Base-by-base conservation (phyloP, 148 eudicot species). In the Agrostemma githago region DNA sequence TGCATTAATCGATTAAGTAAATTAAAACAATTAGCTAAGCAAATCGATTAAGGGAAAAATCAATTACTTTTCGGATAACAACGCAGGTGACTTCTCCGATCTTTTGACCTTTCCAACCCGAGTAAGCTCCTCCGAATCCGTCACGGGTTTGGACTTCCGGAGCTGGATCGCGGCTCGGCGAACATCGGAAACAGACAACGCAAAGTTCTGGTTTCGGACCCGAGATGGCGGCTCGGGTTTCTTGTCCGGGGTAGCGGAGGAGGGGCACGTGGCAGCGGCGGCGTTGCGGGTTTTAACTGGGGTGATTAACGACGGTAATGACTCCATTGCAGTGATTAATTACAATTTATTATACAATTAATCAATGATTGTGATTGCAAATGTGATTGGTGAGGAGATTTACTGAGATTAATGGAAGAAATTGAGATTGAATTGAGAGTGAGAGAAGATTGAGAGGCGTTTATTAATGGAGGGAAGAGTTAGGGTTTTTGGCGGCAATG, bases 1-100 rank as follows among this genome's bases (percentile, higher is more conserved):
- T 26, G 34, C 1, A 26, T 26, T 26, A 26, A 26, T 26, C 0
- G 34, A 26, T 26, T 17, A 20, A 17, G 34, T 19, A 68, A 15
- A 38, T n/a, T 20, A 68, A 48, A 66, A 2, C 20, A 9, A 44
- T 42, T 2, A 68, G 19, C 4, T 0, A 1, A 21, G 0, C 20
- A 7, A 26, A 16, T 7, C 5, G 5, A 62, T 19, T 3, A 0
- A 21, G 46, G n/a, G 34, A 10, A 10, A 8, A 70, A 20, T 14
- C 14, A 34, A n/a, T 74, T 86, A 92, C 97, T 85, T 88, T 63
- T 86, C 87, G 10, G 94, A 85, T 9, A 92, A 81, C 70, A 58
- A 46, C 5, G 58, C 19, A 5, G 68, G 15, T 26, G 82, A 38
- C 68, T 59, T 73, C 10, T 56, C 70, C 3, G 76, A 71, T 63